Evolutionary conservation across 768 basidiomycete genomes (phyloP), one percentile per base, ranked within the genome.

Genomic region (Pulveroboletus frians): DNA sequence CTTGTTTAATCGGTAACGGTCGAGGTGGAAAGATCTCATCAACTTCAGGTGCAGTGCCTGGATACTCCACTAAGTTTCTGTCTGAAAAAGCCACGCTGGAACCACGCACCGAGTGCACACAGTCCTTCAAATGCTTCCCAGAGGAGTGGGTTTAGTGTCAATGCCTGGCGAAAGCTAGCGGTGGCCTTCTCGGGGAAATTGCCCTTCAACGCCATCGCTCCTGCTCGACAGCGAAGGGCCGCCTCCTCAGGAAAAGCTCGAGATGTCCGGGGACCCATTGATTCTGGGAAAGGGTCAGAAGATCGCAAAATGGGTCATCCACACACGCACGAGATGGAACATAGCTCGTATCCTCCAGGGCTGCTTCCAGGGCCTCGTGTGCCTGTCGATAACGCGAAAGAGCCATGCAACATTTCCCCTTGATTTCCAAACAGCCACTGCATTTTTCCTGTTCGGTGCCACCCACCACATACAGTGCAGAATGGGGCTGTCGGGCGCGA

Each of bases 111-210:
- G 39, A 90, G 69, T 27, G 76, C 69, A 64, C 92, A 95, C 30
- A 96, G 67, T 0, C 89, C 92, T 61, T 92, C 89, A 59, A 92
- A 88, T 5, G 92, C 92, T 65, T 96, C 92, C 92, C 92, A 95
- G 46, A 93, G 69, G 64, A 89, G 78, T 29, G 90, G 88, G 62
- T 91, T 84, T 40, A 83, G 64, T 13, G 73, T 65, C 52, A 96
- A 73, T 23, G 91, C 87, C 50, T 83, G 78, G 39, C 76, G 75
- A 66, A 86, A 94, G 61, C 82, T 84, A 46, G 69, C 61, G 21
- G 76, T 72, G n/a, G 92, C 92, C 56, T 80, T 78, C 46, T 85
- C 83, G 3, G 77, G 78, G 50, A 88, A 76, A 65, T 92, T 90
- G 42, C 85, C 89, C 67, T 85, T 88, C 62, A 84, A 59, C 29